Evolutionary conservation across 257 asterid species (phyloP), one percentile per base, ranked within the genome.

Genomic region (Nyctanthes arbortristis): DNA sequence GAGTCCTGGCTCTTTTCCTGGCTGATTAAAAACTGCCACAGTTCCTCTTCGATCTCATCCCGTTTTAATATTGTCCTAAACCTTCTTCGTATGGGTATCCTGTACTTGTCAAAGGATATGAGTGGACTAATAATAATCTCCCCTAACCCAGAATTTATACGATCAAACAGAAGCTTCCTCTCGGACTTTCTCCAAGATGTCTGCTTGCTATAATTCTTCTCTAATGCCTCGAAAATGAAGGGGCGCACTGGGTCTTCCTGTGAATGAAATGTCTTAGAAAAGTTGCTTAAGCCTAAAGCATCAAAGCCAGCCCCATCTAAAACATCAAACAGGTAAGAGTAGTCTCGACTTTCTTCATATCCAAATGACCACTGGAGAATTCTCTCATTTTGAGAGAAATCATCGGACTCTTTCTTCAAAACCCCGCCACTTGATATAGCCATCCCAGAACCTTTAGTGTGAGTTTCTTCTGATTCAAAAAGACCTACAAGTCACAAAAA

Each of bases 151-250:
- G 79, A 77, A 67, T 83, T 92, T 67, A 89, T 80, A 45, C 77
- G 80, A 76, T 92, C 96, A 73, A 92, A 92, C 56, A 87, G 75
- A 74, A 85, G 92, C 76, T 39, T 78, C 78, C 96, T 86, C 45
- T 85, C 93, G 6, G 82, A 77, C 72, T 76, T 86, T 13, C 31
- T 67, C 93, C 95, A 92, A 67, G 84, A 83, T 52, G 81, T 72
- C 70, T 87, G 96, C 63, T 78, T 87, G 32, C 92, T 82, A 30
- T 87, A 89, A 68, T 85, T 89, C 73, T 83, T 84, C 85, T 89
- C 96, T 67, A 92, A 58, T 47, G 68, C 59, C 67, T 81, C 84
- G 57, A 86, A 89, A 57, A 87, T 73, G 4, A 14, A 78, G 71
- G 89, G 81, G 66, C 71, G 75, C 73, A 89, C 61, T 2, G 90